phyloP scores from a whole-genome alignment of 2,329 filamentous ascomycete genomes.

The Alternaria arborescens region DNA sequence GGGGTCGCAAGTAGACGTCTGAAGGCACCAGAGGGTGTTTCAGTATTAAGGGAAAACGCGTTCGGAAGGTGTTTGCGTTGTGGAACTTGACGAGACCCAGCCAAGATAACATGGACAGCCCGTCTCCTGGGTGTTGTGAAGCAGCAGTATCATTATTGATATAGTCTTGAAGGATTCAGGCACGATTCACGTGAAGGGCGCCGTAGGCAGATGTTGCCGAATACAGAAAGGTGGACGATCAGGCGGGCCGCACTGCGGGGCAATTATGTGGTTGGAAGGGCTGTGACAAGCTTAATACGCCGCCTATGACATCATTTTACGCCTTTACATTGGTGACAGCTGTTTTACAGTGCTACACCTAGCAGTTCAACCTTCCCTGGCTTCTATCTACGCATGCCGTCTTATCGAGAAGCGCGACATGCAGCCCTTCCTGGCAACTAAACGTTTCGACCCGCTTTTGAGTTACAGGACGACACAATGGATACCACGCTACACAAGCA shows the following conservation, averaged over 20 bases:
- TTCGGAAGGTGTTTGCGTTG: no score
- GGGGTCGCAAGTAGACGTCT: no score
- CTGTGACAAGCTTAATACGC: neutral
- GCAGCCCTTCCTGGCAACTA: no score
- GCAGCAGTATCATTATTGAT: neutral
- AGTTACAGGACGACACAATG: no score
- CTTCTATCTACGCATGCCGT: no score
- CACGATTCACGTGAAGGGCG: neutral
- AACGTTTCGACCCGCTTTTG: no score
- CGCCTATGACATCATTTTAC: neutral
- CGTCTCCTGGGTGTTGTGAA: neutral
- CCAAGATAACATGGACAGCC: neutral
- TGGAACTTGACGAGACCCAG: neutral
- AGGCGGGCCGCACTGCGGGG: slow-evolving; percentile 5
- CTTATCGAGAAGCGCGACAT: no score
- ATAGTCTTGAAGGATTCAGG: neutral
- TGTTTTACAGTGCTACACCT: neutral
- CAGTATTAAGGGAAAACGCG: no score
- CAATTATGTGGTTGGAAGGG: neutral
- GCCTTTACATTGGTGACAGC: neutral
- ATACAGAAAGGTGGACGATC: neutral
- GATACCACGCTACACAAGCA: no score
- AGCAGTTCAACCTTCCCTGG: neutral
- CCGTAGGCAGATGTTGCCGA: neutral
- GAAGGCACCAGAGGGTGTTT: no score